Conservation (phyloP, 208 protist species). For the Acanthamoeba castellanii region DNA sequence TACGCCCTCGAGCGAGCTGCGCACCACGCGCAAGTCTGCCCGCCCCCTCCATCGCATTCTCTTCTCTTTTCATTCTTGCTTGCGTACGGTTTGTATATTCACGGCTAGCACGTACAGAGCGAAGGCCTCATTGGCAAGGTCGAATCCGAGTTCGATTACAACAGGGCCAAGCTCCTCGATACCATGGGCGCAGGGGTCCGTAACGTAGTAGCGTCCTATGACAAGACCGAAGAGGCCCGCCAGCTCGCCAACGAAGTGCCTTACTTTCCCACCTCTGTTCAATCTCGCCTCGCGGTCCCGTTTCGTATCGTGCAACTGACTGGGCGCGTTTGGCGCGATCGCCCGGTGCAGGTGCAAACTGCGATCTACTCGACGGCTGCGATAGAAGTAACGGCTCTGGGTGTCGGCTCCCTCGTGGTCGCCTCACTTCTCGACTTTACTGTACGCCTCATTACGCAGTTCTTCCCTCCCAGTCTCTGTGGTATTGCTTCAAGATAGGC, state of each 20-base stretch:
- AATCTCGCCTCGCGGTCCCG: too few species aligned
- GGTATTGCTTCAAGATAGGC: neutral
- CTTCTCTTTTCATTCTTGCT: neutral
- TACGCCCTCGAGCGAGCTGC: conserved; percentile 36
- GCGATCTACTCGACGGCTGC: conserved; percentile 72
- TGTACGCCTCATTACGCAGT: neutral
- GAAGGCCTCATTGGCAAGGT: conserved; percentile 37
- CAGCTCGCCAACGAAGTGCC: conserved; percentile 46
- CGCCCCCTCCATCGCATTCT: neutral
- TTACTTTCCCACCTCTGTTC: neutral
- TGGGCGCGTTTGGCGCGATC: neutral
- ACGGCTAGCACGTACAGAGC: neutral
- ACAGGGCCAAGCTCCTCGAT: conserved; percentile 39
- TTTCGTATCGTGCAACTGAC: too few species aligned
- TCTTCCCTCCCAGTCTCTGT: neutral
- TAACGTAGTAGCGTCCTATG: conserved; percentile 49
- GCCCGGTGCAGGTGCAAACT: conserved; percentile 53
- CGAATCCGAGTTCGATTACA: conserved; percentile 53
- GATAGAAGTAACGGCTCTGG: conserved; percentile 76
- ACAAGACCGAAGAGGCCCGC: conserved; percentile 69
- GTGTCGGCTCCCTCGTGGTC: conserved; percentile 70
- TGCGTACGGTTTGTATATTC: neutral
- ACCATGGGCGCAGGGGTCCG: neutral
- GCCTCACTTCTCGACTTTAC: conserved; percentile 77
- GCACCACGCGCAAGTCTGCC: neutral